Conservation (phyloP, 1,139 yeast genomes). For the Candida sp. region DNA sequence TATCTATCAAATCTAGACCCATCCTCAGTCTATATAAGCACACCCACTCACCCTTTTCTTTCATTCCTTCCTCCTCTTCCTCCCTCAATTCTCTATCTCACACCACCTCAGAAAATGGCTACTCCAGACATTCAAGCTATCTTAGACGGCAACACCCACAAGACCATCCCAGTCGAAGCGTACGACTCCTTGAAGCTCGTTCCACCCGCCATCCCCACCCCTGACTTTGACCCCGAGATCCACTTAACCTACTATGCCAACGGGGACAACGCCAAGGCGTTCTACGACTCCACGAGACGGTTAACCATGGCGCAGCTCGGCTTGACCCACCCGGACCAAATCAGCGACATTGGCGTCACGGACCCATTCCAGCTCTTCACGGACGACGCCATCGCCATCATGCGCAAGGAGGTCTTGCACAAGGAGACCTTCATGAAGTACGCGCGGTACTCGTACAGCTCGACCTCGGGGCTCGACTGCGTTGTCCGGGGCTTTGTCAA, state of each 20-base stretch:
- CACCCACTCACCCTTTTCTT: background rate
- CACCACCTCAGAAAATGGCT: constrained; percentile 3
- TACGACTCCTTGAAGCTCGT: constrained; percentile 7
- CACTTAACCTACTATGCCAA: constrained; percentile 43
- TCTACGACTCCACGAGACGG: constrained; percentile 39
- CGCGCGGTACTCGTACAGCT: constrained; percentile 40
- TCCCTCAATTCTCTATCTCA: background rate
- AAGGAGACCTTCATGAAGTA: constrained; percentile 47
- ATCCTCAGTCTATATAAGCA: background rate
- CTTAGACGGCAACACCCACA: constrained; percentile 12
- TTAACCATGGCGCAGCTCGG: constrained; percentile 54
- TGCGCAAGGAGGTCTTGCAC: constrained; percentile 54
- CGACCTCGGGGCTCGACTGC: constrained; percentile 51
- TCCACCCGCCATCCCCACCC: background rate
- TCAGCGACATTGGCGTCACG: constrained; percentile 54
- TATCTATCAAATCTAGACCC: constrained; percentile 6
- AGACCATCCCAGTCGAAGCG: constrained; percentile 9
- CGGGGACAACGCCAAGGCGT: constrained; percentile 31
- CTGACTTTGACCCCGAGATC: constrained; percentile 43
- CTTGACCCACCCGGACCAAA: constrained; percentile 36
- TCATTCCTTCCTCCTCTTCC: background rate
- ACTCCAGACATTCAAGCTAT: constrained; percentile 8
- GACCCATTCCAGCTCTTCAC: constrained; percentile 64
- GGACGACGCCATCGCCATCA: constrained; percentile 56
- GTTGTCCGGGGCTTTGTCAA: constrained; percentile 53